phyloP scores from a whole-genome alignment of 192 early-diverging fungal species.

The Coemansia sp. region DNA sequence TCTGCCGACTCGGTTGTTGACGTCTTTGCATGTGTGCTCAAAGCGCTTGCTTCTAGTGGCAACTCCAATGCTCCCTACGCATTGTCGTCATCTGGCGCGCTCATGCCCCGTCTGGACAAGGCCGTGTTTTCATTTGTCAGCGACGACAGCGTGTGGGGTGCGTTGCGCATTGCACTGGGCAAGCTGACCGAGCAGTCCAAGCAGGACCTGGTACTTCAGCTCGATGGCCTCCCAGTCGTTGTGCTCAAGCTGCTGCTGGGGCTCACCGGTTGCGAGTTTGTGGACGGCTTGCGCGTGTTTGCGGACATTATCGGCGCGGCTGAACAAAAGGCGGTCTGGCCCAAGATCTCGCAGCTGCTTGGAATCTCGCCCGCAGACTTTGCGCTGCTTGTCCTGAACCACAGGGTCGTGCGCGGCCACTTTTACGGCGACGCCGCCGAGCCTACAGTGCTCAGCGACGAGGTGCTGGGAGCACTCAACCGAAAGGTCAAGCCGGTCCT shows the following conservation, averaged over 20 bases:
- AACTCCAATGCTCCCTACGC: neutral
- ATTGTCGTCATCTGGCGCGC: neutral
- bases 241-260: constrained; percentile 18
- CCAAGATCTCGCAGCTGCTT: constrained; percentile 4
- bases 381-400: constrained; percentile 14
- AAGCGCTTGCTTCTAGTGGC: neutral
- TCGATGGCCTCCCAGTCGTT: constrained; percentile 24
- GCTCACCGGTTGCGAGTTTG: constrained; percentile 22
- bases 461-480: constrained; percentile 8
- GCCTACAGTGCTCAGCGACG: constrained; percentile 5
- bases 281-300: constrained; percentile 36
- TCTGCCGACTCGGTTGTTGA: neutral
- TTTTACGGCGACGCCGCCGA: constrained; percentile 4
- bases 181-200: constrained; percentile 21
- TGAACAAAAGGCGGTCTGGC: constrained; percentile 24
- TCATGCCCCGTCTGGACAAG: neutral
- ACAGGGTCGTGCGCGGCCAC: constrained; percentile 6
- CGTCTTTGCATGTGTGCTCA: constrained; percentile 22
- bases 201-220: constrained; percentile 15
- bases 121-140: constrained; percentile 29
- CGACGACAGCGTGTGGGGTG: constrained; percentile 27
- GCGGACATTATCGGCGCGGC: constrained; percentile 22
- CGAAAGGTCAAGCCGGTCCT: constrained; percentile 31
- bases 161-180: constrained; percentile 25
- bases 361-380: constrained; percentile 12